A percentile compares a stretch with the other conserved stretches of the same genome.
These are phyloP conservation scores for Trichodelitschia bisporula DNA, from an alignment of 495 filamentous ascomycete genomes.

Conservation along the genomic window DNA sequence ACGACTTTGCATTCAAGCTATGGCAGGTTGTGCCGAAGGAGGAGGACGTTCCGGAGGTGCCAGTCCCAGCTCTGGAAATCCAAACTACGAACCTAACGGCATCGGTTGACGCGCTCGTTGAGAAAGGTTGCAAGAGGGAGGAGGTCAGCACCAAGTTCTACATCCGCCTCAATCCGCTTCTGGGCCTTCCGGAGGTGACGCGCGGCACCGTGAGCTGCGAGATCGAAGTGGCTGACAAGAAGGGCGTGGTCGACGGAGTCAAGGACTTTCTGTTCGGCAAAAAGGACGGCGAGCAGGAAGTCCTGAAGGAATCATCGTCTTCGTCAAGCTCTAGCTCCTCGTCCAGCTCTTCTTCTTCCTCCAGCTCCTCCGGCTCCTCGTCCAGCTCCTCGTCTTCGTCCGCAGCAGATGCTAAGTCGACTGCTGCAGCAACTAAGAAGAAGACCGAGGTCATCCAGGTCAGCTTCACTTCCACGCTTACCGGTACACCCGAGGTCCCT, in stretches of 20 bases:
- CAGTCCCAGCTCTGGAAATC: conserved; percentile 27
- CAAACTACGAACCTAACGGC: conserved; percentile 66
- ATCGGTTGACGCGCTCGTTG: conserved; percentile 46
- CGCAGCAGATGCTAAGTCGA: conserved; percentile 7
- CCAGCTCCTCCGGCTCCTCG: conserved; percentile 21
- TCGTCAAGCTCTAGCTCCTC: too few species aligned
- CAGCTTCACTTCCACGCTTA: conserved; percentile 30
- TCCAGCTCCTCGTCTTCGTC: conserved; percentile 23
- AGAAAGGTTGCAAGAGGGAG: conserved; percentile 46
- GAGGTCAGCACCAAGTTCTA: conserved; percentile 63
- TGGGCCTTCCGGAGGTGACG: conserved; percentile 65
- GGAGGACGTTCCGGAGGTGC: conserved; percentile 20
- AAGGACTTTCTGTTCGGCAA: conserved; percentile 84
- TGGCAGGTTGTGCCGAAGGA: conserved; percentile 36
- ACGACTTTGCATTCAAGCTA: conserved; percentile 64
- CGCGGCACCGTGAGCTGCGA: conserved; percentile 66
- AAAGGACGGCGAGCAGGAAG: conserved; percentile 53
- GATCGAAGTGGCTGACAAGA: conserved; percentile 40
- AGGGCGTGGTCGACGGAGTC: conserved; percentile 67
- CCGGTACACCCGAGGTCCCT: conserved; percentile 33
- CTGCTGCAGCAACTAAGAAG: conserved; percentile 26
- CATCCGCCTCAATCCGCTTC: conserved; percentile 40
- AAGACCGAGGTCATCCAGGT: conserved; percentile 46
- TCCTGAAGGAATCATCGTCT: conserved; percentile 21
- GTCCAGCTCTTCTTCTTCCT: conserved; percentile 16